Percentiles rank a stretch among this genome's conserved stretches.
These are phyloP conservation scores for Lobosporangium transversale DNA, from an alignment of 192 early-diverging fungal species.

Conservation along the genomic window DNA sequence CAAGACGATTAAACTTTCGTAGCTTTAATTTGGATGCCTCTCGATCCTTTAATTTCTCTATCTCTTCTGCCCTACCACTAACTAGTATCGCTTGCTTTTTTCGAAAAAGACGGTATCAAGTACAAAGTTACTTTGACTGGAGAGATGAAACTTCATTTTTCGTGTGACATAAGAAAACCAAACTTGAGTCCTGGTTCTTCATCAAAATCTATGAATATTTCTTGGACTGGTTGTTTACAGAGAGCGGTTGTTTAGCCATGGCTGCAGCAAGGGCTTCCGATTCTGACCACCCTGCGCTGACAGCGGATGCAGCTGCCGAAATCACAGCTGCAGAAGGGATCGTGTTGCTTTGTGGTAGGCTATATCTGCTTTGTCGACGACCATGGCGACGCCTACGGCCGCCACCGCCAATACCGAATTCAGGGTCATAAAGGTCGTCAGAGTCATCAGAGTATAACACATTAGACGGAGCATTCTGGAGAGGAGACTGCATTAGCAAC, in stretches of 20 bases:
- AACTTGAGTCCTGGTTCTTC: too few species aligned
- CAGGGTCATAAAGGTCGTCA: constrained; percentile 36
- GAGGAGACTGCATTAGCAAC: too few species aligned
- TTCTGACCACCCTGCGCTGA: constrained; percentile 32
- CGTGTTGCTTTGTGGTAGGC: not conserved
- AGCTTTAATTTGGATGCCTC: too few species aligned
- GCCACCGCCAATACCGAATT: constrained; percentile 34
- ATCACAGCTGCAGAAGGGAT: constrained; percentile 33
- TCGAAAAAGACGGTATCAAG: too few species aligned
- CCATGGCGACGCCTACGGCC: not conserved
- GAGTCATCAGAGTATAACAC: constrained; percentile 1
- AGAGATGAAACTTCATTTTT: too few species aligned
- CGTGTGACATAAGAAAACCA: too few species aligned
- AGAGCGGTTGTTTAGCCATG: constrained; percentile 2
- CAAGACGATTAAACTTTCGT: too few species aligned
- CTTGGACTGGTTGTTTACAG: not conserved
- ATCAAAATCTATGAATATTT: too few species aligned
- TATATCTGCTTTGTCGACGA: not conserved
- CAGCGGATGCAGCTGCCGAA: constrained; percentile 27
- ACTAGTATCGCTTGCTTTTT: too few species aligned
- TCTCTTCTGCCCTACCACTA: too few species aligned
- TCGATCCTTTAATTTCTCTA: too few species aligned
- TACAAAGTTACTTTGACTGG: too few species aligned
- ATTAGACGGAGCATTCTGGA: not conserved
- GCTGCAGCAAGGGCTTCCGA: constrained; percentile 25